Evolutionary conservation across 2,329 filamentous ascomycete species (phyloP), one percentile per base, ranked within the genome.

Genomic region (Aureobasidium sp.): DNA sequence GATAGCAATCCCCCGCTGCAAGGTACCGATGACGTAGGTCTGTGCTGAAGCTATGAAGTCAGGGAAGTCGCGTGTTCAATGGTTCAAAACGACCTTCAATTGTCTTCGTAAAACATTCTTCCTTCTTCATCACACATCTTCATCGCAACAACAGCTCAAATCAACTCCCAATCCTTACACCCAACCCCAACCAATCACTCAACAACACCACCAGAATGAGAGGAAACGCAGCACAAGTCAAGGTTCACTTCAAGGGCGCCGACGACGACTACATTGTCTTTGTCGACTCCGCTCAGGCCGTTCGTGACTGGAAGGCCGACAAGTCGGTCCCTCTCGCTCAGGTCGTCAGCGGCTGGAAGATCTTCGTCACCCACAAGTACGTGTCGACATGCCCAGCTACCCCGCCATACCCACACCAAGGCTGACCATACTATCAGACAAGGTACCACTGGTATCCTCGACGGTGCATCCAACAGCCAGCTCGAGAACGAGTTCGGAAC

Each of bases 401-500:
- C 59, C 35, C 59, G 35, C 31, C 42, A 49, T 57, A 35, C 57
- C 57, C 57, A 46, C 46, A 33, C 33, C 33, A 50, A 31, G 17
- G 19, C 17, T 49, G 42, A 57, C 25, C 1, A 11, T 23, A n/a
- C n/a, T n/a, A 33, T 21, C 62, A 95, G 91, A 74, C 91, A 96
- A 73, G 93, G 93, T 65, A 84, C 83, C 46, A 90, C 96, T 73
- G 93, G 93, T 60, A 82, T 85, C 62, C 78, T 88, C 45, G 88
- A 96, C 70, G 76, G 78, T 10, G 91, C 92, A 9, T 88, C 89
- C 67, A 89, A 95, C 66, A 75, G 79, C 45, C 80, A 80, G 49
- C 80, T 99, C 4, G 86, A 94, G 70, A 87, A 85, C 66, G 92
- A 97, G 77, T 99, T 99, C 68, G 90, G 89, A 67, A 93, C 90